Conservation (phyloP, 495 filamentous ascomycete genomes). For the Podospora didyma region DNA sequence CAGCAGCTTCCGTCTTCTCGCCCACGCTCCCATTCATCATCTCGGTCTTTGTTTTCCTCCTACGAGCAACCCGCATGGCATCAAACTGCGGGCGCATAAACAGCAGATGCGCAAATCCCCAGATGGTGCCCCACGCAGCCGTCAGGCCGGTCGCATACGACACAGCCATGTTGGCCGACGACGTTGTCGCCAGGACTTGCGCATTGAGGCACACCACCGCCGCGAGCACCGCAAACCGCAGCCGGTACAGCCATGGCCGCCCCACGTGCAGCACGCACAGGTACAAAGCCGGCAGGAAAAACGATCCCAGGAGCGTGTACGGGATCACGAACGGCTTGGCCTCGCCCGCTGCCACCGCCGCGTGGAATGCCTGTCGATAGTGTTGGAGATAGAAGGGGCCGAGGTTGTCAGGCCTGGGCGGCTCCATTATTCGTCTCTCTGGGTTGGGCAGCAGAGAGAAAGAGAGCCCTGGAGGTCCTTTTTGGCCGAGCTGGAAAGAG, state of each 20-base stretch:
- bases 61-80: conserved; percentile 53
- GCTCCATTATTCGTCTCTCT: too few species aligned
- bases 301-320: conserved; percentile 43
- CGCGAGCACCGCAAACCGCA: conserved; percentile 53
- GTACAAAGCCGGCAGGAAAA: conserved; percentile 51
- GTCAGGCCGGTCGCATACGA: conserved; percentile 68
- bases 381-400: conserved; percentile 5
- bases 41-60: conserved; percentile 23
- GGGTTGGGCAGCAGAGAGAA: too few species aligned
- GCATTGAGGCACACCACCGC: conserved; percentile 31
- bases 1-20: conserved; percentile 23
- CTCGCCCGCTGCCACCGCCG: conserved; percentile 24
- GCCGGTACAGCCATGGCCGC: conserved; percentile 40
- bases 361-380: conserved; percentile 13
- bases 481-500: too few species aligned
- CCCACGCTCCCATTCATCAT: background rate
- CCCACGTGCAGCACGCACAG: conserved; percentile 56
- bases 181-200: conserved; percentile 40
- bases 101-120: conserved; percentile 58
- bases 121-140: conserved; percentile 62
- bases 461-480: too few species aligned
- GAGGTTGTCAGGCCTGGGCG: conserved; percentile 6
- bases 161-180: conserved; percentile 54
- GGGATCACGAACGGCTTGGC: conserved; percentile 54
- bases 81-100: conserved; percentile 62